Conservation (phyloP, 768 basidiomycete genomes). For the Phanerochaete sordida region DNA sequence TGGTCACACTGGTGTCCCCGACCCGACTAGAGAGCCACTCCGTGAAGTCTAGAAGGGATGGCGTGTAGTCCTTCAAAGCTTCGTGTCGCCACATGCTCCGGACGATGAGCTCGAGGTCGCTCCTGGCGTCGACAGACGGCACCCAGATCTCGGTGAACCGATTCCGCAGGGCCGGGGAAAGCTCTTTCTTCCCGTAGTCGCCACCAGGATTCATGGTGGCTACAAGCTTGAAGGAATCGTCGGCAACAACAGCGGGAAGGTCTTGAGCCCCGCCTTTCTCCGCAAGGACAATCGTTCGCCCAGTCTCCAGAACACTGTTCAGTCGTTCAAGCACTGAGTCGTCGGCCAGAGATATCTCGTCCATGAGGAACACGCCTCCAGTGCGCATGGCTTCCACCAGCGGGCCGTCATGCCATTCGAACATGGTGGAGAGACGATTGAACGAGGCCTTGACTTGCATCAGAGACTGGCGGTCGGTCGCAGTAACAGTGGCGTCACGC, state of each 20-base stretch:
- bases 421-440: conserved; percentile 64
- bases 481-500: conserved; percentile 27
- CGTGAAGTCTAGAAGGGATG: conserved; percentile 67
- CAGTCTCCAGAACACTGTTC: conserved; percentile 95
- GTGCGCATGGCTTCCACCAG: conserved; percentile 85
- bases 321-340: conserved; percentile 96
- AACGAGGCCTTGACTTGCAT: conserved; percentile 42
- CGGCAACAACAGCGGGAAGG: conserved; percentile 63
- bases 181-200: conserved; percentile 98
- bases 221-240: conserved; percentile 75
- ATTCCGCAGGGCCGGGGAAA: conserved; percentile 94
- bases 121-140: conserved; percentile 68
- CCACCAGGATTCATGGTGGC: conserved; percentile 99
- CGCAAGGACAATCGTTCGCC: conserved; percentile 83
- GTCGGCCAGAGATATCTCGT: conserved; percentile 96
- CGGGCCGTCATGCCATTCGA: conserved; percentile 98
- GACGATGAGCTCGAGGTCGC: conserved; percentile 79
- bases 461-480: conserved; percentile 30
- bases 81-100: conserved; percentile 61
- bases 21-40: conserved; percentile 71
- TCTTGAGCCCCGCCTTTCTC: conserved; percentile 83
- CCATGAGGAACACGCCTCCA: conserved; percentile 86
- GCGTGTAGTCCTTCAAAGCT: conserved; percentile 51
- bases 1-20: conserved; percentile 62
- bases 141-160: conserved; percentile 99